phyloP scores from a whole-genome alignment of 345 rosid genomes.

The Populus deltoides region DNA sequence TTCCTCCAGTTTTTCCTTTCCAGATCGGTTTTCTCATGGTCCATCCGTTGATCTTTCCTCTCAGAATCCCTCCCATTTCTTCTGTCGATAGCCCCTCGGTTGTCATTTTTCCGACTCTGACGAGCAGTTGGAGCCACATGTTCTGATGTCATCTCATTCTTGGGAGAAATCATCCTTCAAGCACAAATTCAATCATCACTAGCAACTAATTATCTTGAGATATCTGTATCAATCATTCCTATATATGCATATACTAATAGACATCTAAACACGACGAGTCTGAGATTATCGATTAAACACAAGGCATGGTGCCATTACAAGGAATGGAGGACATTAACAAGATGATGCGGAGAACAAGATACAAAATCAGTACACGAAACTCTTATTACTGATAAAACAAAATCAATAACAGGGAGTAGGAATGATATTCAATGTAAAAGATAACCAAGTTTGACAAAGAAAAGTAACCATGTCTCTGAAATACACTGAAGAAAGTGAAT shows the following conservation, averaged over 20 bases:
- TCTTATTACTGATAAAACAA: no score
- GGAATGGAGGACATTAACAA: no score
- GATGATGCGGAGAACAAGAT: no score
- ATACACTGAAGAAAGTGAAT: not conserved
- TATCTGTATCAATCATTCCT: not conserved
- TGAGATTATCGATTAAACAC: no score
- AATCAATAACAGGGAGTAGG: no score
- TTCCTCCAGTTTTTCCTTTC: conserved; percentile 11
- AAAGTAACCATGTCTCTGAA: no score
- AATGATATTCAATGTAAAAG: no score
- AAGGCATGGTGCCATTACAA: no score
- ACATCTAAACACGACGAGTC: no score
- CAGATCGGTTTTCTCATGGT: conserved; percentile 8
- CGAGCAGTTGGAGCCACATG: conserved; percentile 6
- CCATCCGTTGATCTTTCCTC: conserved; percentile 4
- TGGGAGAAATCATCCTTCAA: conserved; percentile 18
- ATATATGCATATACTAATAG: no score
- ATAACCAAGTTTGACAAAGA: no score
- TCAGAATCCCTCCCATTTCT: conserved; percentile 16
- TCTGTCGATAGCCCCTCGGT: not conserved
- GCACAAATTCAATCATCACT: not conserved
- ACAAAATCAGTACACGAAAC: no score
- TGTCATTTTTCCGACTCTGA: not conserved
- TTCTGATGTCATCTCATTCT: conserved; percentile 13
- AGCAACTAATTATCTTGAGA: not conserved